Percentiles rank a stretch among this genome's conserved stretches.
These are phyloP conservation scores for Alternaria sp. DNA, from an alignment of 2,329 filamentous ascomycete species.

Conservation along the genomic window DNA sequence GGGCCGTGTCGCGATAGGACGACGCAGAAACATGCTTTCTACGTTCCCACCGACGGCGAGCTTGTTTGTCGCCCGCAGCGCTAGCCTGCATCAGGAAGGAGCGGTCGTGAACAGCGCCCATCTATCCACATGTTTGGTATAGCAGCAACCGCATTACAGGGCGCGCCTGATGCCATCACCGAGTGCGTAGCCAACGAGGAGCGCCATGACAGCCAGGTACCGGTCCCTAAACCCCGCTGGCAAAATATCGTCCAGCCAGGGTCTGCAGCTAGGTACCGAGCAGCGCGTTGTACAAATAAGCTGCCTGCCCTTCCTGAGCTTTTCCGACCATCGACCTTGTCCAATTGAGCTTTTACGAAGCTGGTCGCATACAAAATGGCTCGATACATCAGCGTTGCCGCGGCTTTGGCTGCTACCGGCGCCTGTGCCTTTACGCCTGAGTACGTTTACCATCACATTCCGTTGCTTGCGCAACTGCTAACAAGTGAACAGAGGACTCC, in stretches of 20 bases:
- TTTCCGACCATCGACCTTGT: conserved; percentile 27
- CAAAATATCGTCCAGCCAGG: conserved; percentile 11
- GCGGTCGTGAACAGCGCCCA: conserved; percentile 14
- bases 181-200: conserved; percentile 9
- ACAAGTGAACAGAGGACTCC: conserved; percentile 51
- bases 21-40: conserved; percentile 31
- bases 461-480: background rate
- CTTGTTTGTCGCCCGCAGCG: conserved; percentile 27
- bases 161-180: conserved; percentile 26
- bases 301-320: conserved; percentile 19
- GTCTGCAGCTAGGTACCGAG: background rate
- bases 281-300: conserved; percentile 31
- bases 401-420: conserved; percentile 42
- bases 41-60: conserved; percentile 25
- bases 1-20: conserved; percentile 26
- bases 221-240: conserved; percentile 15
- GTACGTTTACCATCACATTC: conserved; percentile 24
- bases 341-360: conserved; percentile 36
- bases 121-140: conserved; percentile 13
- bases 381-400: conserved; percentile 41
- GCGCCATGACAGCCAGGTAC: conserved; percentile 15
- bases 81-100: conserved; percentile 31
- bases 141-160: conserved; percentile 10
- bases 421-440: conserved; percentile 44
- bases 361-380: conserved; percentile 41